Percentiles rank a stretch among this genome's conserved stretches.
phyloP scores from a whole-genome alignment of 2,329 filamentous ascomycete genomes.

The Pseudogymnoascus sp. region DNA sequence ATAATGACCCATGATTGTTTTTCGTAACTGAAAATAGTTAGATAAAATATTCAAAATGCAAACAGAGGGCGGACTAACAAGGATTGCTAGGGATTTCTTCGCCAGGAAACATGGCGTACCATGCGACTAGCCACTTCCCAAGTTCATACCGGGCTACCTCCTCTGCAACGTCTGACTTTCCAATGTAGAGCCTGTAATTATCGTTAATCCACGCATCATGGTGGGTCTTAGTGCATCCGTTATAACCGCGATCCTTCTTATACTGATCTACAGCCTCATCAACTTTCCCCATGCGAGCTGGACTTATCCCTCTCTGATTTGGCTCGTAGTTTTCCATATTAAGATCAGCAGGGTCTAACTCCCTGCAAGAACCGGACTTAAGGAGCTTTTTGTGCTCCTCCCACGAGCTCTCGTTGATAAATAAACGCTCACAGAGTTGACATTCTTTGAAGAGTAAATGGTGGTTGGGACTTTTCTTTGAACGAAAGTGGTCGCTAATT shows the following conservation, averaged over 20 bases:
- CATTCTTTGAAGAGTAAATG: neutral
- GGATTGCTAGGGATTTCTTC: neutral
- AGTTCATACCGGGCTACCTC: neutral
- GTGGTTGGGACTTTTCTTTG: neutral
- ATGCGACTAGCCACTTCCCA: neutral
- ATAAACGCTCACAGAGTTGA: neutral
- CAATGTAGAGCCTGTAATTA: neutral
- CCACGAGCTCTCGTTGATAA: neutral
- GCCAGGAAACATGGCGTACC: neutral
- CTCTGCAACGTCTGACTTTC: neutral
- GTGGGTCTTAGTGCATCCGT: neutral
- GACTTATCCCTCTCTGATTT: neutral
- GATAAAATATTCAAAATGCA: neutral
- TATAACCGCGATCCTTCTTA: neutral
- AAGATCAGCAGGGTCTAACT: neutral
- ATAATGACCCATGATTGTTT: neutral
- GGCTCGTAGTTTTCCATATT: neutral
- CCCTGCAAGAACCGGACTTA: neutral
- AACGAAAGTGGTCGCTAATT: neutral
- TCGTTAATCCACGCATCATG: neutral
- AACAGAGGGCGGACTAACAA: neutral
- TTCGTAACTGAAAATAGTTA: neutral
- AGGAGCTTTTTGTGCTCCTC: neutral
- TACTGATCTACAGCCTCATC: neutral
- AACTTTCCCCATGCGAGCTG: neutral